Evolutionary conservation across 495 filamentous ascomycete genomes (phyloP).

Genomic region (Talaromyces adpressus): DNA sequence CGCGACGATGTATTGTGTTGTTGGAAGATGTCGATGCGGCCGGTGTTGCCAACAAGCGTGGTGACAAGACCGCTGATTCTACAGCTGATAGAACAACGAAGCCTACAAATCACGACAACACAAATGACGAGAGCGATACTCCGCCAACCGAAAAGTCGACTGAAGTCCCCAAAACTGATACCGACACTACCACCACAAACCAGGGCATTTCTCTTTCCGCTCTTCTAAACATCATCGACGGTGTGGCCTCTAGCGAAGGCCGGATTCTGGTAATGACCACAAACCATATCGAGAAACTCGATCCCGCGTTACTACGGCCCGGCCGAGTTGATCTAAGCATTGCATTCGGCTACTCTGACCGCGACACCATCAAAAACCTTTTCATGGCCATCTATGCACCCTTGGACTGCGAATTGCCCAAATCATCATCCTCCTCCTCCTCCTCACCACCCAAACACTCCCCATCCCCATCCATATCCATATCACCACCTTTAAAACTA

Average conservation of each 20-base stretch:
- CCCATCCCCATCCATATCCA: not conserved
- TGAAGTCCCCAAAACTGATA: slow-evolving; percentile 6
- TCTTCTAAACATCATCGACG: slow-evolving; percentile 73
- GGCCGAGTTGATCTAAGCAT: slow-evolving; percentile 73
- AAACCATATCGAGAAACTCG: slow-evolving; percentile 70
- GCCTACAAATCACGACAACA: not conserved
- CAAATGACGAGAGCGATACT: not conserved
- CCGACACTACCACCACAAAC: slow-evolving; percentile 12
- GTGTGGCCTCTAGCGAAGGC: slow-evolving; percentile 70
- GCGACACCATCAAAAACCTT: slow-evolving; percentile 54
- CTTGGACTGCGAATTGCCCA: slow-evolving; percentile 19
- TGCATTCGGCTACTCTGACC: slow-evolving; percentile 58
- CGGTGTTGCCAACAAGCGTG: slow-evolving; percentile 50
- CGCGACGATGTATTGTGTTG: slow-evolving; percentile 37
- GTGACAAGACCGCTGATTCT: not conserved
- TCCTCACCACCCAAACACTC: not conserved
- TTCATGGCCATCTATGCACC: slow-evolving; percentile 67
- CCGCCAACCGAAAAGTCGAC: not conserved
- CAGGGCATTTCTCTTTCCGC: slow-evolving; percentile 57
- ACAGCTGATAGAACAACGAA: not conserved
- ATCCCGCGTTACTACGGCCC: slow-evolving; percentile 67
- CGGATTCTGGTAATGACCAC: slow-evolving; percentile 81
- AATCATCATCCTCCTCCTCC: not conserved
- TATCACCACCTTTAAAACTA: not conserved
- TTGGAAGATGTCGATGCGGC: slow-evolving; percentile 44